phyloP scores from a whole-genome alignment of 352 stramenopile genomes.

The Globisporangium rhizosaccharum region DNA sequence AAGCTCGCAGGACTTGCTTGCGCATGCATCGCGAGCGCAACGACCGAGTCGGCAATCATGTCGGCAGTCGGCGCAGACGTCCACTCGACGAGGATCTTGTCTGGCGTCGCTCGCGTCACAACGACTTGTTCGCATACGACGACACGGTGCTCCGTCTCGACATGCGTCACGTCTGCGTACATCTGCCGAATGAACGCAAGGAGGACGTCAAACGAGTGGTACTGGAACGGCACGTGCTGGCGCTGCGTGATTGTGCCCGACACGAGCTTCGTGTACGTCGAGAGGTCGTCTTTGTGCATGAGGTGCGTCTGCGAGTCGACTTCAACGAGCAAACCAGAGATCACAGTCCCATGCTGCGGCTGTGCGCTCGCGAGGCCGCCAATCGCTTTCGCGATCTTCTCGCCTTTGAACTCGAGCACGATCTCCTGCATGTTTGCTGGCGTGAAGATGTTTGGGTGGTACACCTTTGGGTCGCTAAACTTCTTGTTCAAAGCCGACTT shows the following conservation, averaged over 20 bases:
- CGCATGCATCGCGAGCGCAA: constrained; percentile 94
- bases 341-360: constrained; percentile 70
- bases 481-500: constrained; percentile 91
- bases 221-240: constrained; percentile 81
- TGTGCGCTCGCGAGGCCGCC: constrained; percentile 63
- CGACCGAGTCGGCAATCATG: constrained; percentile 95
- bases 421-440: constrained; percentile 87
- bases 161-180: constrained; percentile 65
- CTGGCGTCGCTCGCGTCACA: constrained; percentile 37
- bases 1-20: constrained; percentile 79
- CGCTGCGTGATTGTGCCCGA: constrained; percentile 76
- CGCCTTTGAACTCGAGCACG: constrained; percentile 82
- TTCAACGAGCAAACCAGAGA: constrained; percentile 80
- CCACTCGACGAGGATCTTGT: constrained; percentile 78
- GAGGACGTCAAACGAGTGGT: constrained; percentile 76
- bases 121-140: constrained; percentile 71
- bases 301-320: constrained; percentile 82
- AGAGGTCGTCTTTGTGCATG: constrained; percentile 82
- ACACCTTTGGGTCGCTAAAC: constrained; percentile 84
- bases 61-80: constrained; percentile 91
- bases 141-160: constrained; percentile 53
- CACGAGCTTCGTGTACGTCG: constrained; percentile 82
- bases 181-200: constrained; percentile 78
- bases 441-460: constrained; percentile 78
- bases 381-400: constrained; percentile 88